phyloP scores from a whole-genome alignment of 2,329 filamentous ascomycete genomes.

The Neofusicoccum laricinum region DNA sequence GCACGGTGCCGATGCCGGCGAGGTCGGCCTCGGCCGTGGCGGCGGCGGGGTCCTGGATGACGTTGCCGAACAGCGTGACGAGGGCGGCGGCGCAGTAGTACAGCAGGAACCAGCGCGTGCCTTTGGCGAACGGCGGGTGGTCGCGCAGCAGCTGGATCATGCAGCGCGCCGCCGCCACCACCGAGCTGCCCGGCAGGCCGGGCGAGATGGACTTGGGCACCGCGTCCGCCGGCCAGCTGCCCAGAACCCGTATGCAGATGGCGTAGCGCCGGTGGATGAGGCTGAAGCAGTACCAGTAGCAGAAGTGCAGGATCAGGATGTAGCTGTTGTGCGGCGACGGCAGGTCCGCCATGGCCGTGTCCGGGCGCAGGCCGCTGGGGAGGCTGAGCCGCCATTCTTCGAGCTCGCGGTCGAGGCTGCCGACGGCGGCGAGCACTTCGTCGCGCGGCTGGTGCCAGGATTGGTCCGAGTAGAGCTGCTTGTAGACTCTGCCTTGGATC shows the following conservation, averaged over 20 bases:
- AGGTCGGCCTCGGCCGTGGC: neutral
- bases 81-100: neutral
- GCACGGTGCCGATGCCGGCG: neutral
- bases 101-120: neutral
- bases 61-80: neutral
- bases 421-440: neutral
- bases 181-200: neutral
- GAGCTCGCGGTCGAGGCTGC: neutral
- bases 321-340: neutral
- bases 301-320: neutral
- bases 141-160: neutral
- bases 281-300: neutral
- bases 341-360: neutral
- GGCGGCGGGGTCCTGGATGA: neutral
- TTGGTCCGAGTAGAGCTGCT: neutral
- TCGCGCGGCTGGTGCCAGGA: neutral
- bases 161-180: neutral
- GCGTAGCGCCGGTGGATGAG: neutral
- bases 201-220: neutral
- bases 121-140: neutral
- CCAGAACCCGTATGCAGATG: neutral
- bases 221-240: neutral
- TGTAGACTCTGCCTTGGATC: neutral
- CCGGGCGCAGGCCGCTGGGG: neutral
- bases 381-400: neutral